These are phyloP conservation scores for Dioscorea alata DNA, from an alignment of 106 monocot genomes.

Conservation along the genomic window DNA sequence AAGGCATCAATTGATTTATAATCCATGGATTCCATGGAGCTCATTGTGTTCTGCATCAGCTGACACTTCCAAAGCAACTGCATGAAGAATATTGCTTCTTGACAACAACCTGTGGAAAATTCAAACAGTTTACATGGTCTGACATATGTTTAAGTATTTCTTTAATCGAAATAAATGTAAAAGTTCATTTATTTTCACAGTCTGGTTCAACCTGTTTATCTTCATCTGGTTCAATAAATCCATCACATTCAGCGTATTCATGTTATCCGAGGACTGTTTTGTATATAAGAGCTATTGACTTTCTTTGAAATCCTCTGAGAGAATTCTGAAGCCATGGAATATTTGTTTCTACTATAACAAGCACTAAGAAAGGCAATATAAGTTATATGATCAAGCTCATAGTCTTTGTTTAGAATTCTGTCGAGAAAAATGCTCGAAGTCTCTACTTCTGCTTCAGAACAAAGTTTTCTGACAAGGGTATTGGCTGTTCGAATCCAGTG, in stretches of 20 bases:
- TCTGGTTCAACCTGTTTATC: too few species aligned
- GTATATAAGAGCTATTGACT: conserved; percentile 2
- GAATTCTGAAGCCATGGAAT: conserved; percentile 65
- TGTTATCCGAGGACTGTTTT: conserved; percentile 10
- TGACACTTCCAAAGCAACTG: too few species aligned
- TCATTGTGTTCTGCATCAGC: too few species aligned
- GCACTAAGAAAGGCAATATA: conserved; percentile 71
- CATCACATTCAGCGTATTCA: not conserved
- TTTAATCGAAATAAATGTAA: too few species aligned
- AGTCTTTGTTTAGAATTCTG: conserved; percentile 49
- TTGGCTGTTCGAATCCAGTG: conserved; percentile 53
- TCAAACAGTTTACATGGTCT: too few species aligned
- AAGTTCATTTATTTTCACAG: too few species aligned
- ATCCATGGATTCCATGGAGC: too few species aligned
- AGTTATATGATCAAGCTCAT: conserved; percentile 45
- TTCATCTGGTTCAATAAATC: too few species aligned
- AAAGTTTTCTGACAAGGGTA: conserved; percentile 77
- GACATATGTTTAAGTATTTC: too few species aligned
- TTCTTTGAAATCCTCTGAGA: conserved; percentile 49
- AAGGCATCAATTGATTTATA: too few species aligned
- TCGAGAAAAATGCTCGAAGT: conserved; percentile 47
- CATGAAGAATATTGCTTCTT: too few species aligned
- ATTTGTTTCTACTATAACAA: conserved; percentile 63
- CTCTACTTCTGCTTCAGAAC: conserved; percentile 54
- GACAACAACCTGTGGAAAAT: too few species aligned